Base-by-base conservation (phyloP, 257 asterid genomes). In the Asclepias syriaca region DNA sequence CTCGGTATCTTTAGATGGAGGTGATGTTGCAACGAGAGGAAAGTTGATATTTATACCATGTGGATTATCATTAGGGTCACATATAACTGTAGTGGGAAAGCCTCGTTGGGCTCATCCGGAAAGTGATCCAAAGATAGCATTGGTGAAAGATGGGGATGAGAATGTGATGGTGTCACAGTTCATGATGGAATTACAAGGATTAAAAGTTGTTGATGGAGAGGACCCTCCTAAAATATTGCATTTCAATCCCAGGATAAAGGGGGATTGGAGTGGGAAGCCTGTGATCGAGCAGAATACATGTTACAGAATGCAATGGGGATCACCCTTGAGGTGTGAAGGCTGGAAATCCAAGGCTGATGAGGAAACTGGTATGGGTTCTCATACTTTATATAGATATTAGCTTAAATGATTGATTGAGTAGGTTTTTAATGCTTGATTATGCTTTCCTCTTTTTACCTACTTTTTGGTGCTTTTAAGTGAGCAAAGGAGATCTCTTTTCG, bases 251-350 rank as follows among this genome's bases (percentile, higher is more conserved):
- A 83, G 98, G 83, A 68, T 91, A 48, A 89, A 88, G 64, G 98
- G 99, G 73, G 98, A 93, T 80, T 93, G 98, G 98, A 89, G 97
- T 74, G 91, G 89, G 55, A 82, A 77, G 67, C 85, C 96, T 0
- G 96, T 91, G 76, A 87, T 93, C 9, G 98, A 93, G 88, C 91
- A 83, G 65, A 93, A 93, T 73, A 88, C 99, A 0, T 94, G 97
- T 75, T 94, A 89, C 79, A 77, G 99, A 78, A 91, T 91, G 97
- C 97, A 93, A 48, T 93, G 97, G 98, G 98, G 95, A 11, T 68
- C 89, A 55, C 80, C 95, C 60, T 90, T 87, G 81, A 80, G 98
- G 77, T 93, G 98, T 70, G 96, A 83, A 65, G 98, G 98, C 43
- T 89, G 94, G 95, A 89, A 74, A 74, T 84, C 98, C 9, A 87